Conservation (phyloP, 352 stramenopile genomes). For the Phytopythium boreale region DNA sequence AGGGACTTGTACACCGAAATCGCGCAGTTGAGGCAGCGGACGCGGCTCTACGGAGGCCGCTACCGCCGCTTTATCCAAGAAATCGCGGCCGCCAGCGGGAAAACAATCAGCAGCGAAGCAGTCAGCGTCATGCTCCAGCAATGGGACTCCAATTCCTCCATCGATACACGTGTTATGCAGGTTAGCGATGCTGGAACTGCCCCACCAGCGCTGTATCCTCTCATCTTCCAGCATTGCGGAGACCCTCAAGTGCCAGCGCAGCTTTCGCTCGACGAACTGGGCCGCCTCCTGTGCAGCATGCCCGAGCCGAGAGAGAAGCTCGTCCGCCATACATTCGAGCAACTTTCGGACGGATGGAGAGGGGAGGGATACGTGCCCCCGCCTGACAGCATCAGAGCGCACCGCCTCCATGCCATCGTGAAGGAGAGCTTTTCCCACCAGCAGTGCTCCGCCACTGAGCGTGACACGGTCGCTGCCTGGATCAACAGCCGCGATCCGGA, state of each 20-base stretch:
- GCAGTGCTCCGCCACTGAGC: constrained; percentile 19
- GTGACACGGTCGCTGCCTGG: constrained; percentile 28
- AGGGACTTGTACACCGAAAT: constrained; percentile 40
- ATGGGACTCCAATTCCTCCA: neutral
- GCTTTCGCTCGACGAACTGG: constrained; percentile 27
- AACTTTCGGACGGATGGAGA: constrained; percentile 43
- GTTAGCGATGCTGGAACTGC: neutral
- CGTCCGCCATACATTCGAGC: constrained; percentile 49
- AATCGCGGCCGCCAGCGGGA: constrained; percentile 11
- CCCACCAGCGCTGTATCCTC: neutral
- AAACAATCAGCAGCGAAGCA: constrained; percentile 4
- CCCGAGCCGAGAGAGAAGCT: constrained; percentile 34
- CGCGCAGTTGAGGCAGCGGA: constrained; percentile 23
- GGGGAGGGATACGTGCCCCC: constrained; percentile 40
- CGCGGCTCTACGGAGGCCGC: constrained; percentile 29
- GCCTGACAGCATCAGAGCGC: constrained; percentile 39
- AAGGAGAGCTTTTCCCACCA: constrained; percentile 42
- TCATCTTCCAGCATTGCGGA: constrained; percentile 44
- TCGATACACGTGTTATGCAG: neutral
- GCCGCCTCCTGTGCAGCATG: constrained; percentile 34
- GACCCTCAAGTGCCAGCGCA: constrained; percentile 14
- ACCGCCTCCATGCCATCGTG: constrained; percentile 40
- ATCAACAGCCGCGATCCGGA: constrained; percentile 29
- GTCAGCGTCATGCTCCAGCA: neutral
- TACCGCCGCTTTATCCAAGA: constrained; percentile 20